Conservation (phyloP, 2,329 filamentous ascomycete genomes). For the Diaporthe humulicola region DNA sequence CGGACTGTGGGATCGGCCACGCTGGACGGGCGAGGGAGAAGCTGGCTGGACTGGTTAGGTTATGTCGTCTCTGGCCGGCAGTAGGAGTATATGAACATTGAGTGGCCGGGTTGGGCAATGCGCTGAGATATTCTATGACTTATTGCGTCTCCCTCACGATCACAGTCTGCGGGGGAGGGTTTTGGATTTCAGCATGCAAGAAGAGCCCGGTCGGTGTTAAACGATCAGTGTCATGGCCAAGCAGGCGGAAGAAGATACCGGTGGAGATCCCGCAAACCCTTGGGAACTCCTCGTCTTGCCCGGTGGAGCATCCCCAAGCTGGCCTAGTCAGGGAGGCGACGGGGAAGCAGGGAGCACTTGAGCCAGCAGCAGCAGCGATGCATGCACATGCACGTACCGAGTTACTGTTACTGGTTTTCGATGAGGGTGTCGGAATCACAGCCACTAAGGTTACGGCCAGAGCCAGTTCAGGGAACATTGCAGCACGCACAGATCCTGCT, state of each 20-base stretch:
- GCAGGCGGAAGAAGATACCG: neutral
- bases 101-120: no score
- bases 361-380: neutral
- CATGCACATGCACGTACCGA: neutral
- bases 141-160: neutral
- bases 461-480: neutral
- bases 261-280: constrained; percentile 5
- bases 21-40: neutral
- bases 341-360: neutral
- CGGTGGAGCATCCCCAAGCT: constrained; percentile 13
- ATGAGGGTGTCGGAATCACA: constrained; percentile 2
- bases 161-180: neutral
- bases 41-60: neutral
- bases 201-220: constrained; percentile 1
- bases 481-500: constrained; percentile 30
- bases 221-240: constrained; percentile 20
- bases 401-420: neutral
- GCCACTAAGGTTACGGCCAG: constrained; percentile 17
- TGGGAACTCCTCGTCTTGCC: constrained; percentile 20
- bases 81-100: neutral
- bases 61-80: constrained; percentile 13
- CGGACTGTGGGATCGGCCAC: neutral
- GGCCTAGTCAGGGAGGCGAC: neutral
- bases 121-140: neutral
- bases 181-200: neutral